Conservation (phyloP, 2,329 filamentous ascomycete species). For the Cladophialophora immunda region DNA sequence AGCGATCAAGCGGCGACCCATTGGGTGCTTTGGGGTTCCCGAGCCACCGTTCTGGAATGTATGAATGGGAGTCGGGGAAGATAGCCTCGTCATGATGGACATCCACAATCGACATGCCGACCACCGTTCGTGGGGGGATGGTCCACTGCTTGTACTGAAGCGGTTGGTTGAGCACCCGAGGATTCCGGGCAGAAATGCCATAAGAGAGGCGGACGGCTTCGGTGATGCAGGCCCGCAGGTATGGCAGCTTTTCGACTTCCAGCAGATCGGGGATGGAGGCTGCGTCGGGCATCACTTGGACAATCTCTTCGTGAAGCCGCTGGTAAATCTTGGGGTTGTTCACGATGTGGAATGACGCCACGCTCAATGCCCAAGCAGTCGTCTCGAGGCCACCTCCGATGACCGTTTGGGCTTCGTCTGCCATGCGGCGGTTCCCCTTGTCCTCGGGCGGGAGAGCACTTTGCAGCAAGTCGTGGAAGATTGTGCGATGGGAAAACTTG, state of each 20-base stretch:
- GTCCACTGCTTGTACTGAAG: conserved; percentile 39
- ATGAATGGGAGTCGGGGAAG: conserved; percentile 43
- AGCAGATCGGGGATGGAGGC: conserved; percentile 37
- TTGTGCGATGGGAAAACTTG: conserved; percentile 15
- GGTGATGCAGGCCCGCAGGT: conserved; percentile 51
- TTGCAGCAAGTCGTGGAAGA: conserved; percentile 46
- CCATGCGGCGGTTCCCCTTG: conserved; percentile 46
- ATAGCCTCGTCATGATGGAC: conserved; percentile 48
- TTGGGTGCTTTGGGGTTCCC: conserved; percentile 30
- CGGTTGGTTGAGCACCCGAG: conserved; percentile 41
- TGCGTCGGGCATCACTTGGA: conserved; percentile 21
- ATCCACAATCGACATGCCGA: conserved; percentile 49
- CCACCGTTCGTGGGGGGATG: conserved; percentile 45
- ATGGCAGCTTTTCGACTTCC: conserved; percentile 53
- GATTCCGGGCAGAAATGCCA: conserved; percentile 46
- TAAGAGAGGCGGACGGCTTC: conserved; percentile 54
- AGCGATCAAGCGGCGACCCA: conserved; percentile 42
- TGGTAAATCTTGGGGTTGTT: conserved; percentile 33
- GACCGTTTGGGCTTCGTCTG: conserved; percentile 45
- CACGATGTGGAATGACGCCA: conserved; percentile 44
- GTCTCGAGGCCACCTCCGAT: conserved; percentile 46
- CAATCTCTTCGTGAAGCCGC: conserved; percentile 37
- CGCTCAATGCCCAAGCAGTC: conserved; percentile 42
- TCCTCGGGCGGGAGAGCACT: conserved; percentile 43
- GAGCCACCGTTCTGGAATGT: conserved; percentile 45